These are phyloP conservation scores for Crithidia bombi DNA, from an alignment of 208 protist species.

Conservation along the genomic window DNA sequence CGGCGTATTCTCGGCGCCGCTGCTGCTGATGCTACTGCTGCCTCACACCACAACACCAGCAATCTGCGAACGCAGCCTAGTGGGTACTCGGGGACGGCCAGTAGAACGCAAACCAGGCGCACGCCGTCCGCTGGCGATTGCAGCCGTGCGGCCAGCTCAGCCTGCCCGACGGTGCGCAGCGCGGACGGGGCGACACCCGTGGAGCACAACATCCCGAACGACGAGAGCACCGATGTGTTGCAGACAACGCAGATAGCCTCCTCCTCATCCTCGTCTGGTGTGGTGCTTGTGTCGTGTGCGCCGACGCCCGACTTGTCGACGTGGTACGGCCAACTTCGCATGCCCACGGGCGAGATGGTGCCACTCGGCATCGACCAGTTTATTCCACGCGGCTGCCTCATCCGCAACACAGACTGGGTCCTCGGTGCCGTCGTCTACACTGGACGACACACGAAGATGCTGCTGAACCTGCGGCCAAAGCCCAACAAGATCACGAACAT, in stretches of 20 bases:
- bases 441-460: conserved; percentile 88
- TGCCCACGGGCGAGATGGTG: conserved; percentile 54
- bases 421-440: conserved; percentile 88
- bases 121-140: conserved; percentile 1
- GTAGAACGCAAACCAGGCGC: neutral
- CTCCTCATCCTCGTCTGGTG: conserved; percentile 21
- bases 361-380: conserved; percentile 86
- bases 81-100: neutral
- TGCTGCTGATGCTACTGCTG: too few relatives aligned
- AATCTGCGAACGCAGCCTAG: conserved; percentile 1
- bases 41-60: conserved; percentile 2
- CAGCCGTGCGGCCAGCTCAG: conserved; percentile 1
- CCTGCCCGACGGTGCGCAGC: conserved; percentile 4
- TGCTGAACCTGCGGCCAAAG: conserved; percentile 74
- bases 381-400: conserved; percentile 79
- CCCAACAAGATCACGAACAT: conserved; percentile 69
- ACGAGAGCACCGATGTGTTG: neutral
- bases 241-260: neutral
- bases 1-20: too few relatives aligned
- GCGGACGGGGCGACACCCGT: neutral
- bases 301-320: conserved; percentile 65
- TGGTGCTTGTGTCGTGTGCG: conserved; percentile 54
- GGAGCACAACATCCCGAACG: neutral
- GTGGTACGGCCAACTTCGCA: conserved; percentile 74
- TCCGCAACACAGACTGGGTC: conserved; percentile 93